phyloP scores from a whole-genome alignment of 2,329 filamentous ascomycete species.

The Orbilia brochopaga region DNA sequence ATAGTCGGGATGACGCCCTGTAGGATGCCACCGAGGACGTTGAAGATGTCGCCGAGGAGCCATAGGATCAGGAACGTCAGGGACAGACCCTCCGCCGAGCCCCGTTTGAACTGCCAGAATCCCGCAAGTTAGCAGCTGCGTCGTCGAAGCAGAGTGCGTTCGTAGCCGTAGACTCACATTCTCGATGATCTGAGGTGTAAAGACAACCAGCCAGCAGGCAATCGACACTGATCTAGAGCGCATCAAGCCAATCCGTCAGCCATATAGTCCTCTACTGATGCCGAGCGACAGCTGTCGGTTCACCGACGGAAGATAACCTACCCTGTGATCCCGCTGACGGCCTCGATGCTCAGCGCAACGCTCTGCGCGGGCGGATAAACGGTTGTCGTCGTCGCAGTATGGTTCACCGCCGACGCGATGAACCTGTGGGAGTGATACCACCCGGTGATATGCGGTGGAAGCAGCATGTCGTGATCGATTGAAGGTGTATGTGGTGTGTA shows the following conservation, averaged over 20 bases:
- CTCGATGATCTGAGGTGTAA: slow-evolving; percentile 94
- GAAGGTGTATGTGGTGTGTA: not conserved
- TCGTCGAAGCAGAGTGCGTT: not conserved
- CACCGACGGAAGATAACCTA: slow-evolving; percentile 16
- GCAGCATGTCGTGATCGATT: not conserved
- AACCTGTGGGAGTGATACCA: not conserved
- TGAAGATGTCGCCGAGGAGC: slow-evolving; percentile 94
- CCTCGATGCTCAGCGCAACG: slow-evolving; percentile 36
- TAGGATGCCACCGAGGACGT: slow-evolving; percentile 87
- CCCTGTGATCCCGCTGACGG: slow-evolving; percentile 49
- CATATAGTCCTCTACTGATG: too few relatives aligned
- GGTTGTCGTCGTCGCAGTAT: slow-evolving; percentile 12
- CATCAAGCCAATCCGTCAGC: slow-evolving; percentile 29
- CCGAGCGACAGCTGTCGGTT: not conserved
- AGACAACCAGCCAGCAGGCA: slow-evolving; percentile 97
- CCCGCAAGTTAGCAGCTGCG: slow-evolving; percentile 2
- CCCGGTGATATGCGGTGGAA: not conserved
- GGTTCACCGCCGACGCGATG: not conserved
- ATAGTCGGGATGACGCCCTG: slow-evolving; percentile 94
- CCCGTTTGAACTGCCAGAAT: slow-evolving; percentile 68
- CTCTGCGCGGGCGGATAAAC: slow-evolving; percentile 26
- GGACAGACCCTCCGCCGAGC: slow-evolving; percentile 84
- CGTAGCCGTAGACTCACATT: slow-evolving; percentile 61
- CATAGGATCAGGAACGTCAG: slow-evolving; percentile 92
- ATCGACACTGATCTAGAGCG: slow-evolving; percentile 82